phyloP scores from a whole-genome alignment of 2,329 filamentous ascomycete species.

The Myriosclerotinia curreyana region DNA sequence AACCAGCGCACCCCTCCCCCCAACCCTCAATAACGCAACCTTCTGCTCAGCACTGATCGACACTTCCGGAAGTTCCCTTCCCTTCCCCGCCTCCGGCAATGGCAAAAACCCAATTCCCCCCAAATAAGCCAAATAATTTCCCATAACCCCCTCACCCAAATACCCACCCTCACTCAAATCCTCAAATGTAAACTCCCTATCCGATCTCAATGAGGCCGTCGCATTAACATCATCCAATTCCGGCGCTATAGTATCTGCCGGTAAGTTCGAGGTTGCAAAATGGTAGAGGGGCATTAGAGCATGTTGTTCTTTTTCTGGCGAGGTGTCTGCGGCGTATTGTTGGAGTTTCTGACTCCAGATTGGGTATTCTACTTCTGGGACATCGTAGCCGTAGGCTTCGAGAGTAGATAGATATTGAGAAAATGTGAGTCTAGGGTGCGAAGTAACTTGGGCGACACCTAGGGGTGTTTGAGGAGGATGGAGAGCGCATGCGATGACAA shows the following conservation, averaged over 20 bases:
- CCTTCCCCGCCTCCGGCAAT: slow-evolving; percentile 32
- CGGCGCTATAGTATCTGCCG: slow-evolving; percentile 63
- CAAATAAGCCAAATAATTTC: slow-evolving; percentile 37
- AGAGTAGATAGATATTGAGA: slow-evolving; percentile 73
- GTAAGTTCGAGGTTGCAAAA: slow-evolving; percentile 66
- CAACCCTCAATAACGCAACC: slow-evolving; percentile 29
- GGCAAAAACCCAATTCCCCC: slow-evolving; percentile 35
- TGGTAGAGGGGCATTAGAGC: slow-evolving; percentile 72
- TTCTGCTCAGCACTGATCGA: slow-evolving; percentile 28
- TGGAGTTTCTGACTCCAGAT: slow-evolving; percentile 68
- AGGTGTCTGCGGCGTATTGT: slow-evolving; percentile 46
- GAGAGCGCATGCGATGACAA: slow-evolving; percentile 66
- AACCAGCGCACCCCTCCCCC: slow-evolving; percentile 31
- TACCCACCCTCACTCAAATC: slow-evolving; percentile 34
- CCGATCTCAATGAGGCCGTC: slow-evolving; percentile 58
- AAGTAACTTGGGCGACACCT: slow-evolving; percentile 73
- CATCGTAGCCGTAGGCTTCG: slow-evolving; percentile 68
- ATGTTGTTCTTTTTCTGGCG: slow-evolving; percentile 58
- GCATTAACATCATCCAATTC: slow-evolving; percentile 70
- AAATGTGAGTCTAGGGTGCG: slow-evolving; percentile 73
- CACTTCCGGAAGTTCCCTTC: slow-evolving; percentile 30
- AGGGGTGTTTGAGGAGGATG: slow-evolving; percentile 27
- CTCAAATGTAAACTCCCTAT: slow-evolving; percentile 44
- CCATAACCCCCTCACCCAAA: slow-evolving; percentile 37
- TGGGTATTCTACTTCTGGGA: slow-evolving; percentile 63